phyloP scores from a whole-genome alignment of 208 protist species.

The Trypanosoma lewisi region DNA sequence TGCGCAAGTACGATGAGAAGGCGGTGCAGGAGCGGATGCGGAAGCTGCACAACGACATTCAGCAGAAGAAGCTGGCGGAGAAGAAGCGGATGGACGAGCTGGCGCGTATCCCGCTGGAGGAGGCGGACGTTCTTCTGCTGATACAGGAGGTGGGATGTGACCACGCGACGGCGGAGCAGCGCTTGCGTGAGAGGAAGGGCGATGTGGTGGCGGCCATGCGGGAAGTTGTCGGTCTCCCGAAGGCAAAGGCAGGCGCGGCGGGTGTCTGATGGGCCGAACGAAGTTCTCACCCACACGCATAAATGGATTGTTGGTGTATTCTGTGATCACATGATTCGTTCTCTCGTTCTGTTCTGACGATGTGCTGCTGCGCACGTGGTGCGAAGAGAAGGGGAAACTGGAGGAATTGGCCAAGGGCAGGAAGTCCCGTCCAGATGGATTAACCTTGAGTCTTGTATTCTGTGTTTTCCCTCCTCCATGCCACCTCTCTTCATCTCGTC shows the following conservation, averaged over 20 bases:
- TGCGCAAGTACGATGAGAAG: conserved; percentile 71
- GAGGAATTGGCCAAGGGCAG: too few relatives aligned
- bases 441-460: too few relatives aligned
- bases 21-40: conserved; percentile 68
- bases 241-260: conserved; percentile 26
- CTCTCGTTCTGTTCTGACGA: neutral
- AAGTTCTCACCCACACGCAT: neutral
- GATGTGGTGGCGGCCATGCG: conserved; percentile 56
- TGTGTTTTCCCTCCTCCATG: too few relatives aligned
- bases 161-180: conserved; percentile 30
- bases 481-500: too few relatives aligned
- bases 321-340: neutral
- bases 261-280: neutral
- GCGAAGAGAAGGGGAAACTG: too few relatives aligned
- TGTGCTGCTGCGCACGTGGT: neutral
- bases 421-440: too few relatives aligned
- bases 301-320: neutral
- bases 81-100: conserved; percentile 51
- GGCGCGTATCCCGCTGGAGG: conserved; percentile 33
- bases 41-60: conserved; percentile 61
- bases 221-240: conserved; percentile 63
- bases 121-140: conserved; percentile 52
- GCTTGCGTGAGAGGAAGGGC: conserved; percentile 61
- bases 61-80: conserved; percentile 60
- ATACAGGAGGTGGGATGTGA: conserved; percentile 40